Conservation (phyloP, 805 yeast species). For the Candida quercuum region DNA sequence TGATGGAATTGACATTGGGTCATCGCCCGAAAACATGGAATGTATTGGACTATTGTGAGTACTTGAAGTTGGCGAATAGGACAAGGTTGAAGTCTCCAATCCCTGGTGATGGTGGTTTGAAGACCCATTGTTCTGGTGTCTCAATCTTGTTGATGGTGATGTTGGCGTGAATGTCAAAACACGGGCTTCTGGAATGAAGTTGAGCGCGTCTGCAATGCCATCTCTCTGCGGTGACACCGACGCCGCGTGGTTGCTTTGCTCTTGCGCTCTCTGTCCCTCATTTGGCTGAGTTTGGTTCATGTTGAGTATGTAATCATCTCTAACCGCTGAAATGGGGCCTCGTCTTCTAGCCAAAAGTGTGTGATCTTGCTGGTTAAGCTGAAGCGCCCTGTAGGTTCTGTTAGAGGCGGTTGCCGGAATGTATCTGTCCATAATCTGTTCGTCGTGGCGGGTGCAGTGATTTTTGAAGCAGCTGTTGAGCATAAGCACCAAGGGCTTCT, state of each 20-base stretch:
- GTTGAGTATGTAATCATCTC: conserved; percentile 14
- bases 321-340: conserved; percentile 4
- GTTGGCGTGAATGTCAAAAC: conserved; percentile 32
- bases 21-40: conserved; percentile 3
- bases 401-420: conserved; percentile 31
- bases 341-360: neutral
- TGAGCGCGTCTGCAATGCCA: conserved; percentile 46
- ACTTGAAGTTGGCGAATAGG: conserved; percentile 1
- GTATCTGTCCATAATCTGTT: conserved; percentile 29
- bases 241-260: neutral
- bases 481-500: conserved; percentile 1
- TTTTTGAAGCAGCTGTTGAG: conserved; percentile 5
- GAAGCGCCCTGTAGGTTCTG: conserved; percentile 21
- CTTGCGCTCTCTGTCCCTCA: conserved; percentile 9
- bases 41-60: conserved; percentile 1
- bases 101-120: neutral
- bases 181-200: conserved; percentile 34
- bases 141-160: neutral
- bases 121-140: neutral
- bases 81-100: conserved; percentile 7
- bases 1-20: neutral
- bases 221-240: conserved; percentile 27
- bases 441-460: conserved; percentile 3
- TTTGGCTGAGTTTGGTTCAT: conserved; percentile 9
- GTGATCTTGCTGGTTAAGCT: conserved; percentile 7